phyloP scores from a whole-genome alignment of 2,329 filamentous ascomycete genomes.

The Lachnellula subtilissima region DNA sequence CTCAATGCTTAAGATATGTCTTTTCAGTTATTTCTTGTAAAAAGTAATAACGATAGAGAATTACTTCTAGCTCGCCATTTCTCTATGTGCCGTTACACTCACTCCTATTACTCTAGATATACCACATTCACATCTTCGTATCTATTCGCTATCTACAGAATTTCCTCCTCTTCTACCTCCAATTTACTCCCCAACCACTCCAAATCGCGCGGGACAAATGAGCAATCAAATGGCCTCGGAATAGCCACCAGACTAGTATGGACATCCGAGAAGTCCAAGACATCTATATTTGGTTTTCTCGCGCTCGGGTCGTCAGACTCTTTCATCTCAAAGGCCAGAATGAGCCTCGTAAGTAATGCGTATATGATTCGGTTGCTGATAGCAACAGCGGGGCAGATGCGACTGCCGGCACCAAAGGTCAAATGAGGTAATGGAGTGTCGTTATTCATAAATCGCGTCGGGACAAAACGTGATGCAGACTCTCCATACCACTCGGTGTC shows the following conservation, averaged over 20 bases:
- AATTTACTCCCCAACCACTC: not conserved
- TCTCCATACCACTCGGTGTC: constrained; percentile 20
- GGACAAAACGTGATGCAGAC: constrained; percentile 20
- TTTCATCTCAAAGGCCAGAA: constrained; percentile 17
- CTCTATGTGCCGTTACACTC: too few relatives aligned
- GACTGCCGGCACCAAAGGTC: constrained; percentile 21
- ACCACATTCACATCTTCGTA: too few relatives aligned
- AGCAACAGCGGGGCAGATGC: constrained; percentile 23
- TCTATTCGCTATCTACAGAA: too few relatives aligned
- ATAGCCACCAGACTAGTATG: constrained; percentile 12
- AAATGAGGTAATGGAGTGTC: constrained; percentile 18
- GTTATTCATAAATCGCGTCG: constrained; percentile 19
- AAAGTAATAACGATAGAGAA: too few relatives aligned
- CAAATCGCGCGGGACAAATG: constrained; percentile 12
- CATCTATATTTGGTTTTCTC: constrained; percentile 14
- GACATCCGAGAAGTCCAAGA: constrained; percentile 19
- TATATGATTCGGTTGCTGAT: constrained; percentile 24
- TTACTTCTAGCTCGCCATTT: too few relatives aligned
- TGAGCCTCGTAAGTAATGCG: constrained; percentile 12
- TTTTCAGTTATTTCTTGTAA: too few relatives aligned
- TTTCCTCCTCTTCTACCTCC: not conserved
- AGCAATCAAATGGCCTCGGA: constrained; percentile 15
- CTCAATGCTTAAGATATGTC: too few relatives aligned
- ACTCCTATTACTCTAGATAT: too few relatives aligned
- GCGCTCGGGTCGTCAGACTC: constrained; percentile 7